phyloP scores from a whole-genome alignment of 345 rosid species.

The Populus deltoides region DNA sequence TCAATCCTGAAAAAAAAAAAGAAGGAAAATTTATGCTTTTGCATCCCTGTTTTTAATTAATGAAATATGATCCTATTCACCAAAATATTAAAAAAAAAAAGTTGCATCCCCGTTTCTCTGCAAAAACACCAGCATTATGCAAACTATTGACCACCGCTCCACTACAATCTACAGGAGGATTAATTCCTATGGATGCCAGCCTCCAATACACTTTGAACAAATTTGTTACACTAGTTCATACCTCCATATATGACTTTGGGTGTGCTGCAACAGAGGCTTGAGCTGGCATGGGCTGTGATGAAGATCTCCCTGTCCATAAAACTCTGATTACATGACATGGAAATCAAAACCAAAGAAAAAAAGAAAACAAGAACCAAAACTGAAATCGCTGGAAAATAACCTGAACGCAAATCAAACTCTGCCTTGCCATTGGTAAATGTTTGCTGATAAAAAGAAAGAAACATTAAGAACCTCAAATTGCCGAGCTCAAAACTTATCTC shows the following conservation, averaged over 20 bases:
- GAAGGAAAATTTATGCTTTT: not conserved
- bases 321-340: constrained; percentile 16
- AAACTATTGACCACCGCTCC: not conserved
- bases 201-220: not conserved
- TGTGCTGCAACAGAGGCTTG: constrained; percentile 68
- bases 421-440: constrained; percentile 56
- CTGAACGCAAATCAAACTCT: constrained; percentile 57
- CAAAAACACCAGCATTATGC: not conserved
- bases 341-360: constrained; percentile 11
- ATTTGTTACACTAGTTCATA: constrained; percentile 14
- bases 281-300: constrained; percentile 57
- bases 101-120: not conserved
- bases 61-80: not conserved
- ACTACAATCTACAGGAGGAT: not conserved
- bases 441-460: constrained; percentile 37
- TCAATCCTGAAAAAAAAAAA: not conserved
- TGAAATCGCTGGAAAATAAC: constrained; percentile 35
- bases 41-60: not conserved
- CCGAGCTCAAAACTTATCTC: constrained; percentile 10
- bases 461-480: constrained; percentile 12
- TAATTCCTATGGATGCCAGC: not conserved
- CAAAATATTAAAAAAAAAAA: not conserved
- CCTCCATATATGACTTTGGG: constrained; percentile 95
- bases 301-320: constrained; percentile 62
- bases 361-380: constrained; percentile 2